Percentiles rank a stretch among this genome's conserved stretches.
These are phyloP conservation scores for Symmetrospora coprosmae DNA, from an alignment of 768 basidiomycete genomes.

Conservation along the genomic window DNA sequence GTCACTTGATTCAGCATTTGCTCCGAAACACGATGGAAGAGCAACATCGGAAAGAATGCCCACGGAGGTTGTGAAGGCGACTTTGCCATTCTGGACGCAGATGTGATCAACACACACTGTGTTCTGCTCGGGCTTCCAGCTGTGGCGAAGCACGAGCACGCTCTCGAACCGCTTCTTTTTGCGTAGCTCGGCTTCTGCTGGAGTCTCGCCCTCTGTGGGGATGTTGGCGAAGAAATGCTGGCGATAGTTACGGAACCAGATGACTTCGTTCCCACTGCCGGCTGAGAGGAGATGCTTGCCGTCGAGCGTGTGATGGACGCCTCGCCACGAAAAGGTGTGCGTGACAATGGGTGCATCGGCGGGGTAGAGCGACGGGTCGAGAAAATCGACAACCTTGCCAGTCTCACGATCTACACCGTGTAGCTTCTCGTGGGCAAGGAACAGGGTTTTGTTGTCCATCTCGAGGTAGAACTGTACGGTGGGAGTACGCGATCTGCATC, in stretches of 20 bases:
- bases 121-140: no score
- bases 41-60: no score
- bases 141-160: no score
- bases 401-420: not conserved
- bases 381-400: not conserved
- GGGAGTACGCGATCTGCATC: no score
- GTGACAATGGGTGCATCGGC: not conserved
- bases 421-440: not conserved
- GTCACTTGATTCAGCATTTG: not conserved
- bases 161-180: no score
- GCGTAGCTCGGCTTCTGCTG: no score
- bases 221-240: no score
- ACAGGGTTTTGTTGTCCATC: constrained; percentile 11
- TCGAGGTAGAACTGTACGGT: constrained; percentile 2
- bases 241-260: constrained; percentile 16
- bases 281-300: not conserved
- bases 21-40: not conserved
- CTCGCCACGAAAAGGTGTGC: not conserved
- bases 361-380: not conserved
- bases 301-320: constrained; percentile 8
- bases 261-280: not conserved
- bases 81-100: constrained; percentile 8
- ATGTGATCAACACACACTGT: not conserved
- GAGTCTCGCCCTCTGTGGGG: no score
- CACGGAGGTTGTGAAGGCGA: constrained; percentile 8